A percentile compares a stretch with the other conserved stretches of the same genome.
phyloP scores from a whole-genome alignment of 345 rosid genomes.

The Eucalyptus tenuipes region DNA sequence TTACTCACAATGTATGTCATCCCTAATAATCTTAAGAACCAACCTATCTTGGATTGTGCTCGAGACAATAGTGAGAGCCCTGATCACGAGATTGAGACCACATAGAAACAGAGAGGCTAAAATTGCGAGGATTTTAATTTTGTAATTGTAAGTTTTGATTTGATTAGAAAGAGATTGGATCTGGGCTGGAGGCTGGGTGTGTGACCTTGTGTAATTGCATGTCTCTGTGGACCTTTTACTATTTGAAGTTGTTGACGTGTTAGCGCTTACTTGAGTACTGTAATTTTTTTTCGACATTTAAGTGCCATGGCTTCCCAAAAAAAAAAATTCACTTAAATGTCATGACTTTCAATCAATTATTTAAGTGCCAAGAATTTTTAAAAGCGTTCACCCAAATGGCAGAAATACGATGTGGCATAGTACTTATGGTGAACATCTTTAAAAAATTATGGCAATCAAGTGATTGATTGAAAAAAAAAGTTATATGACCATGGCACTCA shows the following conservation, averaged over 20 bases:
- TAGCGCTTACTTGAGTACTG: too few species aligned
- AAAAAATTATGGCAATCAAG: too few species aligned
- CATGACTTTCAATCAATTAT: too few species aligned
- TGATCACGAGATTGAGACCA: neutral
- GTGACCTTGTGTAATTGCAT: neutral
- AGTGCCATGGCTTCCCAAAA: too few species aligned
- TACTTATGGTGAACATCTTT: fast-evolving
- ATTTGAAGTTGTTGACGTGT: neutral
- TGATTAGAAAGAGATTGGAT: neutral
- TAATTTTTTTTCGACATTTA: too few species aligned
- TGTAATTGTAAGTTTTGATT: neutral
- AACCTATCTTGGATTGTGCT: neutral
- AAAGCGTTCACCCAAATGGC: too few species aligned
- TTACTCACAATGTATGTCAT: neutral
- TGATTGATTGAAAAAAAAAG: too few species aligned
- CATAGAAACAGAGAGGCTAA: neutral
- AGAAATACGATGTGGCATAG: fast-evolving
- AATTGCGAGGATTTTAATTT: fast-evolving
- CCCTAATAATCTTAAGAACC: neutral
- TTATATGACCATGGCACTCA: too few species aligned
- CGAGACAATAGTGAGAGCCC: neutral
- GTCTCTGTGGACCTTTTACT: neutral
- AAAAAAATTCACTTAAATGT: too few species aligned
- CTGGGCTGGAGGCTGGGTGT: too few species aligned
- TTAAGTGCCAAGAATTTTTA: too few species aligned